Evolutionary conservation across 192 early-diverging fungal genomes (phyloP).

Genomic region (Jimgerdemannia flammicorona): DNA sequence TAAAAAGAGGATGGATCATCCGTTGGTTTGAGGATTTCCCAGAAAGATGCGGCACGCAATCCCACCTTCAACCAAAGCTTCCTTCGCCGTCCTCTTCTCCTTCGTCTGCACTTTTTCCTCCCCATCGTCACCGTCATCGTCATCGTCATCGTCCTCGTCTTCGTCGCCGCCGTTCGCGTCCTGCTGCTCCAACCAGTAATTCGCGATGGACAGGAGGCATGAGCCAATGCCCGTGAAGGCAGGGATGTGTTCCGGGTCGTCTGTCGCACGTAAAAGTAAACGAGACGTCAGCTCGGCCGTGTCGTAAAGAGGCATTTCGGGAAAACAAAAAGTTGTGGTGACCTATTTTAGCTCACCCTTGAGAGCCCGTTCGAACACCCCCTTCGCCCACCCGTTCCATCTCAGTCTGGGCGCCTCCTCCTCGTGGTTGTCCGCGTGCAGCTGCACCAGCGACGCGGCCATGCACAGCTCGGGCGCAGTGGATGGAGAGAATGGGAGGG

Average conservation of each 20-base stretch:
- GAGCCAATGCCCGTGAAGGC: background rate
- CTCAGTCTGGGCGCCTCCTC: background rate
- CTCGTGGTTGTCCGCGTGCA: background rate
- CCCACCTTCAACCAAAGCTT: conserved; percentile 11
- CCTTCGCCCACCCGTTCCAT: background rate
- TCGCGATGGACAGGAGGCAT: conserved; percentile 2
- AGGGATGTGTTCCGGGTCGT: background rate
- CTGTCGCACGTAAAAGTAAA: background rate
- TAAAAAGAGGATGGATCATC: too few species aligned
- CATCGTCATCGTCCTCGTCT: conserved; percentile 21
- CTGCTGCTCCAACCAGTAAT: conserved; percentile 18
- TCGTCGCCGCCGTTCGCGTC: conserved; percentile 23
- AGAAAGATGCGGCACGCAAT: background rate
- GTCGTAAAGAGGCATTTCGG: too few species aligned
- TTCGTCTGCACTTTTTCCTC: conserved; percentile 13
- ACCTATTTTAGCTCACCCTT: background rate
- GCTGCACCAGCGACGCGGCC: background rate
- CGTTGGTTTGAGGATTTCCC: background rate
- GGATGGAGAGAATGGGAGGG: background rate
- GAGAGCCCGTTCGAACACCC: background rate
- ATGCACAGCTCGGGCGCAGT: background rate
- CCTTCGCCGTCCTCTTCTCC: conserved; percentile 22
- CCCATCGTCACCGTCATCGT: conserved; percentile 8
- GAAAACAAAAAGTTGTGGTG: too few species aligned
- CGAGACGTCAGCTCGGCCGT: too few species aligned